Percentiles rank a stretch among this genome's conserved stretches.
These are phyloP conservation scores for Zoysia pacifica DNA, from an alignment of 176 grass and related monocot genomes.

Conservation along the genomic window DNA sequence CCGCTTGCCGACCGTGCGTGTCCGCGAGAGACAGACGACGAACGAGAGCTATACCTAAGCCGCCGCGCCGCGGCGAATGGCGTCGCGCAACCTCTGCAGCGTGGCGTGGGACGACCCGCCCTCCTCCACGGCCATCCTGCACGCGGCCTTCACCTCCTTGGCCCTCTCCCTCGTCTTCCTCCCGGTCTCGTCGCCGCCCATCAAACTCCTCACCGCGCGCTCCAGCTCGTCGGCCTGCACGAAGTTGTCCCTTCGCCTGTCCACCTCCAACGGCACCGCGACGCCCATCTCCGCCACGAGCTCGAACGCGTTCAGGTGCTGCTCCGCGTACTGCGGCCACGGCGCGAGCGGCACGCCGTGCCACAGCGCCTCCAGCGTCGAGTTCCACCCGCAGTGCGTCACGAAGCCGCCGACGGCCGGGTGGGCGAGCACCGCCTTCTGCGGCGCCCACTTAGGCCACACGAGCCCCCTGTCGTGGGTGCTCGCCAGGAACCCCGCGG, in stretches of 20 bases:
- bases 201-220: constrained; percentile 38
- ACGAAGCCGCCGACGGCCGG: constrained; percentile 45
- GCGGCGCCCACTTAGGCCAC: constrained; percentile 34
- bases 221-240: constrained; percentile 45
- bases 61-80: too few species aligned
- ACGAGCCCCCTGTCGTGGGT: constrained; percentile 28
- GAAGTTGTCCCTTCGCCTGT: constrained; percentile 31
- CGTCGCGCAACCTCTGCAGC: constrained; percentile 27
- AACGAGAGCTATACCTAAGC: too few species aligned
- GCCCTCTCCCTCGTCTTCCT: constrained; percentile 46
- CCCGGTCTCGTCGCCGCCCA: constrained; percentile 34
- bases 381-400: constrained; percentile 76
- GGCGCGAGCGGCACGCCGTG: constrained; percentile 43
- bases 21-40: too few species aligned
- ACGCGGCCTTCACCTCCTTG: constrained; percentile 47
- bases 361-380: constrained; percentile 14
- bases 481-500: constrained; percentile 35
- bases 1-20: too few species aligned
- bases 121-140: constrained; percentile 41
- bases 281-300: constrained; percentile 34
- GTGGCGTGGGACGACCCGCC: constrained; percentile 48
- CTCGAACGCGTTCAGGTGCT: constrained; percentile 60
- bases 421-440: constrained; percentile 46
- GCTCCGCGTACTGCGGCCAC: constrained; percentile 61
- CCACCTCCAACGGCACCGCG: constrained; percentile 24